Percentiles rank a stretch among this genome's conserved stretches.
Conservation (phyloP, 805 yeast species). For the Kuraishia cidri region DNA sequence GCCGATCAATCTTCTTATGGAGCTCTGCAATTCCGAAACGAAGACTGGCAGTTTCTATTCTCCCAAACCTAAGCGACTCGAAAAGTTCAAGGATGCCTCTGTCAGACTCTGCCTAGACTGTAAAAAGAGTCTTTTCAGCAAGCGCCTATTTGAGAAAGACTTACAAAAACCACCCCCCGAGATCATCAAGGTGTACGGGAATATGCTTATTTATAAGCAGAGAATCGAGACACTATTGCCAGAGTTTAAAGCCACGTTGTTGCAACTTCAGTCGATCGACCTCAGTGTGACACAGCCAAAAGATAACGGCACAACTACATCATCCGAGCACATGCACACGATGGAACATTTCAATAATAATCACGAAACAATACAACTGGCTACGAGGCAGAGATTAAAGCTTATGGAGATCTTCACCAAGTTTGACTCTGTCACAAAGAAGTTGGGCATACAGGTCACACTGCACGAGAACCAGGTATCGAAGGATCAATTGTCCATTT, state of each 20-base stretch:
- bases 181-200: slow-evolving; percentile 26
- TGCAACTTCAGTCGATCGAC: not conserved
- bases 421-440: slow-evolving; percentile 41
- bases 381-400: slow-evolving; percentile 30
- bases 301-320: not conserved
- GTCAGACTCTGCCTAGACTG: slow-evolving; percentile 67
- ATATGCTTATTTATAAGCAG: slow-evolving; percentile 12
- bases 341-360: slow-evolving; percentile 4
- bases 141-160: slow-evolving; percentile 39
- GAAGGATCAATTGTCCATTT: not conserved
- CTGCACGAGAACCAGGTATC: slow-evolving; percentile 6
- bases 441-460: slow-evolving; percentile 21
- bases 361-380: slow-evolving; percentile 20
- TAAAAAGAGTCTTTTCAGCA: slow-evolving; percentile 49
- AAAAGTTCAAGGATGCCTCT: slow-evolving; percentile 8
- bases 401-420: slow-evolving; percentile 39
- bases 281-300: no score
- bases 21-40: slow-evolving; percentile 14
- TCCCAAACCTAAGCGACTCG: no score
- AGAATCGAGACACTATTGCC: slow-evolving; percentile 11
- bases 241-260: slow-evolving; percentile 6
- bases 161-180: slow-evolving; percentile 19
- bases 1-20: slow-evolving; percentile 34
- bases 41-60: no score
- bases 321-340: not conserved